These are phyloP conservation scores for Tetracentron sinense DNA, from an alignment of 164 flowering plant species.

Conservation along the genomic window DNA sequence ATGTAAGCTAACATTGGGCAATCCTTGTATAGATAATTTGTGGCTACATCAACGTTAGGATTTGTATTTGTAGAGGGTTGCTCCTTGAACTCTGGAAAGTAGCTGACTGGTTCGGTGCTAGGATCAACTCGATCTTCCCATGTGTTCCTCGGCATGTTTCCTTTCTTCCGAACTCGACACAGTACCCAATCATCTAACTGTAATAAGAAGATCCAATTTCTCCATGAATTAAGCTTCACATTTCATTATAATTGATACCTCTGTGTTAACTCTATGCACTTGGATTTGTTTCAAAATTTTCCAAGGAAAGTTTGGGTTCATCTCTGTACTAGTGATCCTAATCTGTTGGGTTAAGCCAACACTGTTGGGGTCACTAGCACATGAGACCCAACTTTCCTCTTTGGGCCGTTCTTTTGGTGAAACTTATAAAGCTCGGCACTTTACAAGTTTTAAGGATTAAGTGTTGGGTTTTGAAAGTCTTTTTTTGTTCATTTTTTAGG, in stretches of 20 bases:
- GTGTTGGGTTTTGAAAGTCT: too few species aligned
- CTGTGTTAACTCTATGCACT: not conserved
- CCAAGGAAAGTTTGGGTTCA: too few species aligned
- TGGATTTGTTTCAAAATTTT: not conserved
- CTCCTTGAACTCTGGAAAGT: slow-evolving; percentile 18
- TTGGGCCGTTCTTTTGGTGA: too few species aligned
- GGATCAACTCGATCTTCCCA: slow-evolving; percentile 18
- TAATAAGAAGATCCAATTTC: slow-evolving; percentile 8
- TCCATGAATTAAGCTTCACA: not conserved
- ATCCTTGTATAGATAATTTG: slow-evolving; percentile 25
- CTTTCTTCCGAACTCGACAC: slow-evolving; percentile 41
- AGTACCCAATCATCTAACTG: slow-evolving; percentile 61
- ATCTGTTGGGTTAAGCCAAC: too few species aligned
- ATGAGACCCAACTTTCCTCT: too few species aligned
- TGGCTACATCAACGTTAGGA: slow-evolving; percentile 10
- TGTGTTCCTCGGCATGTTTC: slow-evolving; percentile 24
- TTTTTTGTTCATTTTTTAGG: too few species aligned
- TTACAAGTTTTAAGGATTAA: too few species aligned
- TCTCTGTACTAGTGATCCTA: too few species aligned
- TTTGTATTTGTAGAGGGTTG: not conserved
- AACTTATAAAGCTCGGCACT: too few species aligned
- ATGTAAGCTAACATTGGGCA: slow-evolving; percentile 30
- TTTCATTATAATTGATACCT: too few species aligned
- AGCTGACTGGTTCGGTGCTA: slow-evolving; percentile 5
- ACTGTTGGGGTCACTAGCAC: too few species aligned